Base-by-base conservation (phyloP, 768 basidiomycete genomes). In the Boletus patriciae region DNA sequence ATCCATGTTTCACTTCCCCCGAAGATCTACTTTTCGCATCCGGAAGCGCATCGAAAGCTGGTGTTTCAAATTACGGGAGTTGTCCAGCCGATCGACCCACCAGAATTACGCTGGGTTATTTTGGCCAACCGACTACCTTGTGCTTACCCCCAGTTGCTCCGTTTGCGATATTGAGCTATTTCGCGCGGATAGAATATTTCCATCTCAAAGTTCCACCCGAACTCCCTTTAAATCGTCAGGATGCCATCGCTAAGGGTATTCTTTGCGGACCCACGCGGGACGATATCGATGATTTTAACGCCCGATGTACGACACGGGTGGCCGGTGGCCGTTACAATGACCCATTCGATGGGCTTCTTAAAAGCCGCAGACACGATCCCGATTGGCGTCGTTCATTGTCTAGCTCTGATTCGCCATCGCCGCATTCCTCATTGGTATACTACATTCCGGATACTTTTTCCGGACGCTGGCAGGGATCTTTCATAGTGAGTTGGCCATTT, bases 391-490 rank as follows among this genome's bases (percentile, higher is more conserved):
- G 71, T 50, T 69, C 60, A 18, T 38, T 70, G 19, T 38, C 54
- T 23, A 25, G 48, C 36, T 40, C 54, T 23, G 53, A 50, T 40
- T 31, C 40, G 19, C 23, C 50, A 44, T 29, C 25, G 12, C 42
- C 41, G n/a, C 45, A 33, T 25, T 54, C 62, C 7, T 34, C 46
- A 13, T 46, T 53, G 19, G 40, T 61, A 9, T 60, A 70, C 19
- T 82, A 84, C 60, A 68, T 70, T 49, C 71, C 77, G 23, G 81
- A 78, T 12, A 70, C 72, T 1, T 69, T 83, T 27, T 74, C 75
- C 4, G 83, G 82, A 19, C 69, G 65, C 37, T 84, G 80, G 81
- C 74, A 76, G 51, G 82, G 81, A 3, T 78, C 80, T 10, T 75
- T 70, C 40, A 74, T 82, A 13, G 82, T 83, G 59, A 52, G 77